Base-by-base conservation (phyloP, 1,284 basidiomycete species). In the Erythrobasidium hasegawianum region DNA sequence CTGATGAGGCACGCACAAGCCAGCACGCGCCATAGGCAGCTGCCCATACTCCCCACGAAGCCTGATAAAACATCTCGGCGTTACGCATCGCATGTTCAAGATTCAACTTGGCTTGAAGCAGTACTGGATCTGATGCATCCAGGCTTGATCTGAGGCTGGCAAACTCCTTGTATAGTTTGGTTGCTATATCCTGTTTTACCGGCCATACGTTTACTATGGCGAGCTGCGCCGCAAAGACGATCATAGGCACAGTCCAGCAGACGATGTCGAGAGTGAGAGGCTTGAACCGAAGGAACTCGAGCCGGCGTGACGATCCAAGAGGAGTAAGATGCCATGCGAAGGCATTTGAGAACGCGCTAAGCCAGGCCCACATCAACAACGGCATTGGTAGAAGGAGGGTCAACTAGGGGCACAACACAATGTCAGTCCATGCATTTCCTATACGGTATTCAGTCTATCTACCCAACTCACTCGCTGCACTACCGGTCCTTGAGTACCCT, bases 321-420 rank as follows among this genome's bases (percentile, higher is more conserved):
- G 62, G 62, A 10, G 62, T 65, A 20, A 65, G 62, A 53, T 65
- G 62, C 62, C 62, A 65, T 39, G 62, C 62, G 18, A 65, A 65
- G 0, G 62, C 62, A 18, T 65, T 65, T 8, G 62, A 50, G 18
- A 41, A 65, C n/a, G 62, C 62, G 20, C 50, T 55, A 0, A 57
- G 26, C 62, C 62, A 65, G 26, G 62, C 62, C 18, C 47, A 65
- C 7, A 57, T n/a, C 13, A 65, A 47, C 11, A 65, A 14, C 2
- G 62, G 62, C 56, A 58, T 65, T 1, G 62, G 62, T 8, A 65
- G 62, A 2, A 40, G 26, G 5, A 56, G 18, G 1, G 39, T 56
- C 13, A 65, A 56, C 33, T 43, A 33, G 5, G 38, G 43, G 22
- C 50, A n/a, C n/a, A n/a, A n/a, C n/a, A n/a, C n/a, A n/a, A n/a